Evolutionary conservation across 2,329 filamentous ascomycete species (phyloP), one percentile per base, ranked within the genome.

Genomic region (Nannizziopsis arthrosporioides): DNA sequence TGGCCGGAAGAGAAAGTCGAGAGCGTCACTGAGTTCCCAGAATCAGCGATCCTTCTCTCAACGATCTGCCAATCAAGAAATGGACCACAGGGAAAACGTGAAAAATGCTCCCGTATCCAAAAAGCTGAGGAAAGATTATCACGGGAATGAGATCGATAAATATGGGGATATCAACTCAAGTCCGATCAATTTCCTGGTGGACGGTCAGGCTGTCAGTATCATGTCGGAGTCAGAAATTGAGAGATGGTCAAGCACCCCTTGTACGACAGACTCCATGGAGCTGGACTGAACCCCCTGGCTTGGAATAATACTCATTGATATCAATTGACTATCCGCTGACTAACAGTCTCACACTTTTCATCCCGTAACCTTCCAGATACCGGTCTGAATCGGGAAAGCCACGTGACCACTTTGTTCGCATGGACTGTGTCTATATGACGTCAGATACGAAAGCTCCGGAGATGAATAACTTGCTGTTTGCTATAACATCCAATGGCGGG

Each of bases 1-100:
- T 53, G 63, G 63, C 22, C 59, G 57, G 46, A 68, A 67, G 48
- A 59, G 63, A 47, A 67, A 67, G 48, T 57, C 63, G 22, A 50
- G 56, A 14, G 35, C 42, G 10, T 49, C 47, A 0, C 18, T 27
- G 6, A 42, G 45, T 15, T 39, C 30, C 41, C 30, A 34, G 17
- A 22, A 45, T 8, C 12, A 10, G 17, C 41, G 31, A 30, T 14
- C 22, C 22, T 27, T 27, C 22, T 36, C 36, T 42, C 5, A 36
- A 4, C 31, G 38, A 5, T 47, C 37, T 22, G 27, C 17, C 36
- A 11, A 39, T 31, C 42, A 36, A n/a, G 22, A 17, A 5, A 11
- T n/a, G 9, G 32, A 35, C 7, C 11, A 27, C 30, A 15, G 9
- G 17, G 47, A 30, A 14, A 18, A 15, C 12, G n/a, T 17, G 17